Evolutionary conservation across 2,329 filamentous ascomycete genomes (phyloP).

Genomic region (Cryphonectria parasitica): DNA sequence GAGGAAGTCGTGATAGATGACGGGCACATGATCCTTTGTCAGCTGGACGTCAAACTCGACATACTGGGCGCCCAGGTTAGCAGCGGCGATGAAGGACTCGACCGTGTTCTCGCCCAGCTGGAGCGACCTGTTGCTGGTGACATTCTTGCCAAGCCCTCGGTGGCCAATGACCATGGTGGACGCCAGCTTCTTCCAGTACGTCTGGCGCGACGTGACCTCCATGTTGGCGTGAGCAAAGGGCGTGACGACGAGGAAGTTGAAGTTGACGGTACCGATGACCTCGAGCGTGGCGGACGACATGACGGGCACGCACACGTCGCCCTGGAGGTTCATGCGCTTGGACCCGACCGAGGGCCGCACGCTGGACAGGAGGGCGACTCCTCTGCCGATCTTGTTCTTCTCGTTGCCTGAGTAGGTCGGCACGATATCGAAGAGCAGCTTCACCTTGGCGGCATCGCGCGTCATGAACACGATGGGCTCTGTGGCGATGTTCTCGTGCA

Average conservation of each 20-base stretch:
- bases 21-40: slow-evolving; percentile 97
- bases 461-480: slow-evolving; percentile 92
- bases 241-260: slow-evolving; percentile 94
- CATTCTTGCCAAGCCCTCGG: slow-evolving; percentile 86
- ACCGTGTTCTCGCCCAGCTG: slow-evolving; percentile 97
- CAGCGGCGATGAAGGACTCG: slow-evolving; percentile 92
- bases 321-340: slow-evolving; percentile 88
- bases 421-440: slow-evolving; percentile 90
- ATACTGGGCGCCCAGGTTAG: slow-evolving; percentile 82
- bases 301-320: slow-evolving; percentile 90
- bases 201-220: slow-evolving; percentile 86
- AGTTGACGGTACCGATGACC: slow-evolving; percentile 92
- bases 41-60: slow-evolving; percentile 88
- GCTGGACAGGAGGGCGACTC: slow-evolving; percentile 83
- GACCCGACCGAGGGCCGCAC: slow-evolving; percentile 82
- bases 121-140: slow-evolving; percentile 78
- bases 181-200: slow-evolving; percentile 93
- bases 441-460: slow-evolving; percentile 76
- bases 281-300: slow-evolving; percentile 77
- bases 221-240: slow-evolving; percentile 94
- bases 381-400: slow-evolving; percentile 86
- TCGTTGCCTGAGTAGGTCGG: slow-evolving; percentile 92
- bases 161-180: slow-evolving; percentile 82
- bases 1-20: slow-evolving; percentile 98
- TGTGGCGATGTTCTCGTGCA: slow-evolving; percentile 91